phyloP scores from a whole-genome alignment of 768 basidiomycete species.

The Boletus reticulatus region DNA sequence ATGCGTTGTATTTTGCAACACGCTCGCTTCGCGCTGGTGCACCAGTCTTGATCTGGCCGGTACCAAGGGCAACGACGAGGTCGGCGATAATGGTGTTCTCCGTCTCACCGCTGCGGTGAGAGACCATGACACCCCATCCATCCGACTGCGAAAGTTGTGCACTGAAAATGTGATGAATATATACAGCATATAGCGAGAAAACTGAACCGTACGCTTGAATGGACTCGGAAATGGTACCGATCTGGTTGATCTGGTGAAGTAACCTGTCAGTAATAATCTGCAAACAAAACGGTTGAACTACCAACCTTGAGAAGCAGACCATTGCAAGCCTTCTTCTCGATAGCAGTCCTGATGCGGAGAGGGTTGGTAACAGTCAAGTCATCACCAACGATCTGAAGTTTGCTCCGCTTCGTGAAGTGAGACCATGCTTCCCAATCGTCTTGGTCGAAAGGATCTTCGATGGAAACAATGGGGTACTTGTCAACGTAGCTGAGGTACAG shows the following conservation, averaged over 20 bases:
- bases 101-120: conserved; percentile 98
- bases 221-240: conserved; percentile 97
- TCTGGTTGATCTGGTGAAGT: conserved; percentile 80
- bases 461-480: conserved; percentile 94
- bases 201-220: conserved; percentile 84
- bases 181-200: not conserved
- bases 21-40: conserved; percentile 96
- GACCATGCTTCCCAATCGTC: conserved; percentile 99
- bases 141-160: conserved; percentile 95
- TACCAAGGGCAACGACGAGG: conserved; percentile 88
- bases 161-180: conserved; percentile 38
- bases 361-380: conserved; percentile 99
- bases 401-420: conserved; percentile 77
- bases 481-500: conserved; percentile 83
- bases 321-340: conserved; percentile 99
- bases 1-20: conserved; percentile 89
- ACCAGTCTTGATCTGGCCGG: conserved; percentile 98
- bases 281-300: not conserved
- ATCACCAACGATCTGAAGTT: conserved; percentile 92
- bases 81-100: conserved; percentile 97
- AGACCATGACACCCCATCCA: conserved; percentile 99
- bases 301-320: conserved; percentile 91
- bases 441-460: conserved; percentile 99
- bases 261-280: not conserved
- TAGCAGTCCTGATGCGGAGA: conserved; percentile 94